Percentiles rank a stretch among this genome's conserved stretches.
phyloP scores from a whole-genome alignment of 2,329 filamentous ascomycete genomes.

The Plenodomus biglobosus region DNA sequence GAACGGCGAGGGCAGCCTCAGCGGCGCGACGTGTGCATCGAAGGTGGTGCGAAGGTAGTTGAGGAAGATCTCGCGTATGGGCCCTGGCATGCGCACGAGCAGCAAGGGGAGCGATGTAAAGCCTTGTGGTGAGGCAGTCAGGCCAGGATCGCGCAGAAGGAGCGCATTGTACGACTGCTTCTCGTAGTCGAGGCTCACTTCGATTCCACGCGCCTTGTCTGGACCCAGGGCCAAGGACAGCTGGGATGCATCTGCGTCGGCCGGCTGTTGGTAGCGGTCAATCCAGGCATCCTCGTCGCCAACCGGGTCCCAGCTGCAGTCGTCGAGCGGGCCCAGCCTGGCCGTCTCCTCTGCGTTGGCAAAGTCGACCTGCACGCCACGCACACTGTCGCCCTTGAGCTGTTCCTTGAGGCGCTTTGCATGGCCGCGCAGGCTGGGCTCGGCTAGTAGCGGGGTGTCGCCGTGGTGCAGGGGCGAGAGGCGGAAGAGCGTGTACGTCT shows the following conservation, averaged over 20 bases:
- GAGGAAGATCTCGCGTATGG: conserved; percentile 52
- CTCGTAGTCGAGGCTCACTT: conserved; percentile 54
- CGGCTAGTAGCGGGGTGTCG: conserved; percentile 39
- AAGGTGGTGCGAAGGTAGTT: conserved; percentile 54
- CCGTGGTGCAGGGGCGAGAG: conserved; percentile 57
- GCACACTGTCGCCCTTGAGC: conserved; percentile 53
- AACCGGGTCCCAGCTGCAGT: conserved; percentile 51
- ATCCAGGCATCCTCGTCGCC: conserved; percentile 47
- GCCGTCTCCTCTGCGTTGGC: conserved; percentile 44
- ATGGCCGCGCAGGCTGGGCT: conserved; percentile 48
- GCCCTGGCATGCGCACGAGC: conserved; percentile 54
- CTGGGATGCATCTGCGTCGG: conserved; percentile 38
- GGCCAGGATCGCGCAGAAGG: conserved; percentile 47
- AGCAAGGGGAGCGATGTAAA: conserved; percentile 55
- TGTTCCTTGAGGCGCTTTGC: conserved; percentile 52
- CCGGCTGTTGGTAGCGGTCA: conserved; percentile 38
- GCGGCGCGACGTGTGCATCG: conserved; percentile 51
- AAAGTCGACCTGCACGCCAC: conserved; percentile 49
- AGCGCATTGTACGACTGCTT: conserved; percentile 53
- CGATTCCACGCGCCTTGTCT: conserved; percentile 47
- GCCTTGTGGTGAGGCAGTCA: conserved; percentile 31
- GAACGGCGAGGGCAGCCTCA: conserved; percentile 50
- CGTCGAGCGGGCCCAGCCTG: conserved; percentile 51
- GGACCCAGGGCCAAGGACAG: conserved; percentile 14
- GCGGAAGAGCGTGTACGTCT: conserved; percentile 58